Conservation (phyloP, 2,329 filamentous ascomycete genomes). For the Sordariomycetes sp. region DNA sequence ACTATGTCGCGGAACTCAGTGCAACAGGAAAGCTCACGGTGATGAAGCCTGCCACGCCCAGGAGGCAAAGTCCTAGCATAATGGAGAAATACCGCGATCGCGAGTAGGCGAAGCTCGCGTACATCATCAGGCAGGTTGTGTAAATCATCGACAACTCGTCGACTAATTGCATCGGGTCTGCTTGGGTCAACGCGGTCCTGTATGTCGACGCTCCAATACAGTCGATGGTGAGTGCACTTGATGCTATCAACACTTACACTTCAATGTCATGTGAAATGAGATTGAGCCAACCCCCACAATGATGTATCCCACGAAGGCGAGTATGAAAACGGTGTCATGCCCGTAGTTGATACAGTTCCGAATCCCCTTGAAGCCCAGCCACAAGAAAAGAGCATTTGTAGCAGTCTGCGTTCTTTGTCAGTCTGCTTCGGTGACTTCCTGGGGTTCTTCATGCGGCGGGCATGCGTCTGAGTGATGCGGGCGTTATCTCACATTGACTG, state of each 20-base stretch:
- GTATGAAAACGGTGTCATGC: slow-evolving; percentile 67
- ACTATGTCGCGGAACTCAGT: background rate
- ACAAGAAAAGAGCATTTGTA: slow-evolving; percentile 77
- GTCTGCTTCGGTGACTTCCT: no score
- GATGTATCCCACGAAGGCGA: slow-evolving; percentile 48
- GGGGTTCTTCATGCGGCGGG: background rate
- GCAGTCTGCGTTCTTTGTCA: slow-evolving; percentile 58
- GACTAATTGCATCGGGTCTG: slow-evolving; percentile 51
- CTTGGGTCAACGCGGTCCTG: background rate
- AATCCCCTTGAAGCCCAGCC: slow-evolving; percentile 67
- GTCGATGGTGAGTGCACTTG: no score
- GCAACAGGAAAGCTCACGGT: slow-evolving; percentile 43
- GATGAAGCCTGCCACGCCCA: slow-evolving; percentile 55
- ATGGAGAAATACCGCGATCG: slow-evolving; percentile 40
- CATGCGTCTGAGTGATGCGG: background rate
- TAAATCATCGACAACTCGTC: slow-evolving; percentile 54
- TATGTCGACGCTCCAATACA: no score
- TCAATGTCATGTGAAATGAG: slow-evolving; percentile 47
- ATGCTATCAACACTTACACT: slow-evolving; percentile 38
- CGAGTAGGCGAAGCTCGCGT: slow-evolving; percentile 65
- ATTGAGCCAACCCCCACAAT: slow-evolving; percentile 45
- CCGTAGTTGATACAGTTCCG: slow-evolving; percentile 60
- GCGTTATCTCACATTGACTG: slow-evolving; percentile 56
- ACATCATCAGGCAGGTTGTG: slow-evolving; percentile 46
- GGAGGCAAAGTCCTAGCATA: slow-evolving; percentile 46